Evolutionary conservation across 75 land plant genomes (phyloP).

Genomic region (Selaginella tamariscina): DNA sequence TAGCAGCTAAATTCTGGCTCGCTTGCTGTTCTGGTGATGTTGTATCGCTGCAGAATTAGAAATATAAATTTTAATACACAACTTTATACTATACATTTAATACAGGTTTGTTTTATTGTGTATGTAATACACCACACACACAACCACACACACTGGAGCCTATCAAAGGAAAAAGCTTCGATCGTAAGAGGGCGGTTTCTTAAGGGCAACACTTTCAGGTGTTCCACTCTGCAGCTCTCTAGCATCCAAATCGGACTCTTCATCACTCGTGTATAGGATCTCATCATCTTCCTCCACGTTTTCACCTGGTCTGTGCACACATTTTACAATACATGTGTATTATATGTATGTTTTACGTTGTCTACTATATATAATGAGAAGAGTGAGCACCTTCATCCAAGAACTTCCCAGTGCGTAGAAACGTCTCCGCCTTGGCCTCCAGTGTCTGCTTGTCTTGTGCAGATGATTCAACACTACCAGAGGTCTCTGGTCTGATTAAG

Average conservation of each 20-base stretch:
- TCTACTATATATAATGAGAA: too few species aligned
- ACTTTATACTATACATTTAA: too few species aligned
- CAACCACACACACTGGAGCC: constrained; percentile 1
- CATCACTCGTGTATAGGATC: not conserved
- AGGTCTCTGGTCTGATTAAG: not conserved
- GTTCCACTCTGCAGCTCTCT: constrained; percentile 2
- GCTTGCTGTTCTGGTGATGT: not conserved
- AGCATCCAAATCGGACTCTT: constrained; percentile 15
- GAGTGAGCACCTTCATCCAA: not conserved
- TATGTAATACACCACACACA: too few species aligned
- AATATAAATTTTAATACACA: too few species aligned
- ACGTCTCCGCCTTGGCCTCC: not conserved
- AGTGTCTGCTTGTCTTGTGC: not conserved
- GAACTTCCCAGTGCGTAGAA: constrained; percentile 2
- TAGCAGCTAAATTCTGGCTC: not conserved
- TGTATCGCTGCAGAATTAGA: not conserved
- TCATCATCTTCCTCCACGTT: not conserved
- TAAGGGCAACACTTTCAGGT: constrained; percentile 15
- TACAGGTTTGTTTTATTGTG: too few species aligned
- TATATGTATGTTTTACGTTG: too few species aligned
- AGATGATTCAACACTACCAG: not conserved
- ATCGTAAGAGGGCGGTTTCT: constrained; percentile 21
- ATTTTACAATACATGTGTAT: too few species aligned
- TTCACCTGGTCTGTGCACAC: too few species aligned
- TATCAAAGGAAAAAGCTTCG: constrained; percentile 14